Base-by-base conservation (phyloP, 805 yeast species). In the Cyberlindnera japonica region DNA sequence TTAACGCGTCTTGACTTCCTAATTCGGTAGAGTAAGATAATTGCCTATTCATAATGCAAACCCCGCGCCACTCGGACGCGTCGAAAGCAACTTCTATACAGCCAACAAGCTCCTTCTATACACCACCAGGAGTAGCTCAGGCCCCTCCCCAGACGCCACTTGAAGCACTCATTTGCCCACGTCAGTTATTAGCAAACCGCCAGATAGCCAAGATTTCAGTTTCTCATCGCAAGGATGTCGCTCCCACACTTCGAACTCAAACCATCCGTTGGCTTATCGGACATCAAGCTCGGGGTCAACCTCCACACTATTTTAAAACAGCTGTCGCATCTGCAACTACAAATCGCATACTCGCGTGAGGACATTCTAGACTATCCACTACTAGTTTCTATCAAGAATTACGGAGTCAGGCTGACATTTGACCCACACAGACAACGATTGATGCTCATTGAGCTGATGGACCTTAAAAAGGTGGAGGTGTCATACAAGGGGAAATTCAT, bases 371-470 rank as follows among this genome's bases (percentile, higher is more conserved):
- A 22, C 16, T 26, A 23, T 7, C 31, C 40, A 2, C 23, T 42
- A 4, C 22, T 32, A 3, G 30, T 47, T 4, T 21, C 32, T 7
- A 27, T 47, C 15, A 38, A 39, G 21, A 31, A 33, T 14, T 25
- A 38, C 17, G 41, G 30, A 7, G 36, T 44, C 23, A 23, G 47
- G 10, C 27, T 47, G 11, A 39, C 33, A 2, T 38, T 47, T 24
- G 43, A 44, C 12, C 35, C 43, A 2, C 6, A n/a, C 5, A 25
- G 28, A 12, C 51, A 47, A 31, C 33, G 39, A 16, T 38, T 51
- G 15, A 24, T 43, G 6, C 21, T 41, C 26, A 50, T 51, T 24
- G 55, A 51, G 33, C 21, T 51, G 6, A 17, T 44, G 15, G 43
- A 44, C 22, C 27, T 37, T 17, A 18, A 29, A 29, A 35, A 20